A percentile compares a stretch with the other conserved stretches of the same genome.
Conservation (phyloP, 208 protist species). For the Wallacemonas collosoma region DNA sequence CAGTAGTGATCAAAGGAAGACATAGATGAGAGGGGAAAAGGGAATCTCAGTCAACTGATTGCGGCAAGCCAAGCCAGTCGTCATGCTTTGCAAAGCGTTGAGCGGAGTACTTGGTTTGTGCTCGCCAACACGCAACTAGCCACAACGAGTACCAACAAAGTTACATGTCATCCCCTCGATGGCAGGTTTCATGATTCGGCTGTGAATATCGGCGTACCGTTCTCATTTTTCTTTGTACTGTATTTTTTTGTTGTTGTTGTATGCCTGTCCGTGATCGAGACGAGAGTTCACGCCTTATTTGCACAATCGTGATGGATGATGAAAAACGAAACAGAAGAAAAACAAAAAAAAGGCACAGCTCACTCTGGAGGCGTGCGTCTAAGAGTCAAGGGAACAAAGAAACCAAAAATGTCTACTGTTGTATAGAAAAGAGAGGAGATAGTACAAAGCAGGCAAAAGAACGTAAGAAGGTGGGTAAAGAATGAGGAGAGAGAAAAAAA, state of each 20-base stretch:
- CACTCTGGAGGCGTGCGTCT: not conserved
- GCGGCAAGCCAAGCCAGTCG: no score
- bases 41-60: no score
- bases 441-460: not conserved
- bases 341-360: slow-evolving; percentile 12
- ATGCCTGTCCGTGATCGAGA: not conserved
- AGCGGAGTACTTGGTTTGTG: no score
- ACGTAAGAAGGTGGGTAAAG: not conserved
- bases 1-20: no score
- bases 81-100: no score
- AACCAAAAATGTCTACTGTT: not conserved
- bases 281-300: no score
- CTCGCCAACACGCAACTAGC: no score
- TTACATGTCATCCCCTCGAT: no score
- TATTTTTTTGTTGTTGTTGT: not conserved
- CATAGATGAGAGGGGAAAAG: no score
- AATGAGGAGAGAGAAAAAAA: slow-evolving; percentile 14
- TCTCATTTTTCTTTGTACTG: not conserved
- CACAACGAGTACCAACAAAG: no score
- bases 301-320: not conserved
- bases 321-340: not conserved
- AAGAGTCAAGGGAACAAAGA: not conserved
- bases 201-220: no score
- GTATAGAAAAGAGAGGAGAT: slow-evolving; percentile 7
- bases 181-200: no score